Conservation (phyloP, 306 rosid species). For the Cicer cuneatum region DNA sequence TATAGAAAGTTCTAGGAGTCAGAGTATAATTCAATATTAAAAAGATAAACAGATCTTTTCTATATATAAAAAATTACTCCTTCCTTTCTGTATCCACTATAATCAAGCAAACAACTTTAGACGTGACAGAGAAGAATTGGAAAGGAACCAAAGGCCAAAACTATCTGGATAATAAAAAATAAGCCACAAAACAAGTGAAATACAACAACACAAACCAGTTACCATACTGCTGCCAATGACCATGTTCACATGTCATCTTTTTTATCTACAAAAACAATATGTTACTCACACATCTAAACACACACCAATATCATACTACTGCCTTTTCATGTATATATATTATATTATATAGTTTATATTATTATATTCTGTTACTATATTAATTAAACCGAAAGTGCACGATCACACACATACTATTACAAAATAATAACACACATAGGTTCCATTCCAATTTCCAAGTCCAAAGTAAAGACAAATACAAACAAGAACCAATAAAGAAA, state of each 20-base stretch:
- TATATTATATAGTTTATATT: background rate
- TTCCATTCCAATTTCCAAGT: background rate
- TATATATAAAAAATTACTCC: background rate
- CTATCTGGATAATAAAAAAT: constrained; percentile 24
- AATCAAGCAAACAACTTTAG: constrained; percentile 24
- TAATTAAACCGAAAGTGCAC: constrained; percentile 32
- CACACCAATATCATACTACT: constrained; percentile 16
- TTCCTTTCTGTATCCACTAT: constrained; percentile 5
- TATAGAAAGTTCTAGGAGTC: constrained; percentile 6
- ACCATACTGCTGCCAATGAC: constrained; percentile 25
- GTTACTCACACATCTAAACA: constrained; percentile 33
- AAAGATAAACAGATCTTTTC: background rate
- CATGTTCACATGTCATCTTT: constrained; percentile 21
- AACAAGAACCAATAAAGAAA: constrained; percentile 26
- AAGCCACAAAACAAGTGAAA: constrained; percentile 22
- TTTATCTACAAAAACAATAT: background rate
- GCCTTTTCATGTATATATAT: background rate
- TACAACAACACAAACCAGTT: constrained; percentile 29
- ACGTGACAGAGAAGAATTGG: constrained; percentile 33
- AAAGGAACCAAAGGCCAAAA: constrained; percentile 33
- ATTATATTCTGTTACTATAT: background rate
- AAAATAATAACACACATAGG: constrained; percentile 14
- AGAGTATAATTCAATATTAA: constrained; percentile 5
- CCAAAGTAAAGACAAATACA: constrained; percentile 38
- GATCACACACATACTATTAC: background rate